These are phyloP conservation scores for Chlamydomonas schloesseri DNA, from an alignment of 139 green algal species.

Conservation along the genomic window DNA sequence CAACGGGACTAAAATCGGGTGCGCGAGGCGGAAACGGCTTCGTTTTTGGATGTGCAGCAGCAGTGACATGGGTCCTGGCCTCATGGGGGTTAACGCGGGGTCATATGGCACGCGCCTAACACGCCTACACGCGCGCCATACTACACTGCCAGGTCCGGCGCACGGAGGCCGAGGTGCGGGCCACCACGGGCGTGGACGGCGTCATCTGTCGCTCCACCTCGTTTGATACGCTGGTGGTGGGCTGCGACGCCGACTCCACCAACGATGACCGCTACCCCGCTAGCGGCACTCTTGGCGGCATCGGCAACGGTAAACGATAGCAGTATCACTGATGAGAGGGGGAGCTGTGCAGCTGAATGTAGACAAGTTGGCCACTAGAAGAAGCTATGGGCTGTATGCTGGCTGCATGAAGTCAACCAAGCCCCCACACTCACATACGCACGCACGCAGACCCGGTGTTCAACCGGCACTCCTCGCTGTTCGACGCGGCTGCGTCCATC, in stretches of 20 bases:
- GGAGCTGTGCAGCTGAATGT: too few species aligned
- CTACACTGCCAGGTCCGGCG: slow-evolving; percentile 5
- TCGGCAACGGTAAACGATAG: not conserved
- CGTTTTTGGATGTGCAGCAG: too few species aligned
- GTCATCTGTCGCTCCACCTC: not conserved
- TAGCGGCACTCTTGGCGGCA: not conserved
- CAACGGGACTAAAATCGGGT: too few species aligned
- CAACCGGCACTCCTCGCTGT: slow-evolving; percentile 7
- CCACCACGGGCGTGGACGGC: not conserved
- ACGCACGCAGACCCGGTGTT: slow-evolving; percentile 27
- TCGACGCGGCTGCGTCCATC: not conserved
- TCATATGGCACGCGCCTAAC: not conserved
- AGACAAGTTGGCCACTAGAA: too few species aligned
- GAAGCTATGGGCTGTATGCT: too few species aligned
- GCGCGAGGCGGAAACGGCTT: too few species aligned
- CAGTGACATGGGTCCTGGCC: too few species aligned
- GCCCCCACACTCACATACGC: too few species aligned
- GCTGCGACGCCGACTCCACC: not conserved
- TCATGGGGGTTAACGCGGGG: too few species aligned
- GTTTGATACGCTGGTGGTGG: not conserved
- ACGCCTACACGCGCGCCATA: not conserved
- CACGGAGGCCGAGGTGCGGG: not conserved
- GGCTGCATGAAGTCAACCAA: too few species aligned
- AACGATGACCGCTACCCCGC: not conserved
- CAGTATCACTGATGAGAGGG: too few species aligned